Conservation (phyloP, 1,284 basidiomycete genomes). For the Dichomitus squalens region DNA sequence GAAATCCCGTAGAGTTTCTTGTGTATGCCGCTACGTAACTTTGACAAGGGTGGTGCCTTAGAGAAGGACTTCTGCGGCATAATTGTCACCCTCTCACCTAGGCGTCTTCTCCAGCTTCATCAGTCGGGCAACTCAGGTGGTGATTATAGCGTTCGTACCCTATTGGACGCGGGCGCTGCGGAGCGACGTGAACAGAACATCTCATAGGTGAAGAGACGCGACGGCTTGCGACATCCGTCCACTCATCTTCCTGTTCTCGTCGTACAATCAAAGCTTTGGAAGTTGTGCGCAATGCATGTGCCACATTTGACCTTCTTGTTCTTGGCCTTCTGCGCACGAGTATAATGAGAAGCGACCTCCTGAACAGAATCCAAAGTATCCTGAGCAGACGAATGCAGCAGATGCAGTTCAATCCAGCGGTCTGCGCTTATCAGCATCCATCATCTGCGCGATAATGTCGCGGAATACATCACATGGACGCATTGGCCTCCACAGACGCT, state of each 20-base stretch:
- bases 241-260: background rate
- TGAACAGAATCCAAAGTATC: background rate
- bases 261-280: too few species aligned
- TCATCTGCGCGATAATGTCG: background rate
- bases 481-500: background rate
- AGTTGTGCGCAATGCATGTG: background rate
- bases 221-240: background rate
- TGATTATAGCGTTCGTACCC: background rate
- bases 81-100: background rate
- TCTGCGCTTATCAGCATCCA: slow-evolving; percentile 6
- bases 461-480: background rate
- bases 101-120: background rate
- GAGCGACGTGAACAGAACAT: background rate
- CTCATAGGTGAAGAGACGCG: background rate
- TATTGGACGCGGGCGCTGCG: background rate
- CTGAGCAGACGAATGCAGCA: background rate
- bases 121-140: background rate
- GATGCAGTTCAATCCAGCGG: background rate
- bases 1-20: too few species aligned
- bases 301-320: background rate
- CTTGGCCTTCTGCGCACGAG: background rate
- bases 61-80: slow-evolving; percentile 7
- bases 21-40: slow-evolving; percentile 23
- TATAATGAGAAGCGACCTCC: background rate
- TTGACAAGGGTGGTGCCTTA: slow-evolving; percentile 3